Evolutionary conservation across 352 stramenopile species (phyloP), one percentile per base, ranked within the genome.

Genomic region (Pythium brachiatum): DNA sequence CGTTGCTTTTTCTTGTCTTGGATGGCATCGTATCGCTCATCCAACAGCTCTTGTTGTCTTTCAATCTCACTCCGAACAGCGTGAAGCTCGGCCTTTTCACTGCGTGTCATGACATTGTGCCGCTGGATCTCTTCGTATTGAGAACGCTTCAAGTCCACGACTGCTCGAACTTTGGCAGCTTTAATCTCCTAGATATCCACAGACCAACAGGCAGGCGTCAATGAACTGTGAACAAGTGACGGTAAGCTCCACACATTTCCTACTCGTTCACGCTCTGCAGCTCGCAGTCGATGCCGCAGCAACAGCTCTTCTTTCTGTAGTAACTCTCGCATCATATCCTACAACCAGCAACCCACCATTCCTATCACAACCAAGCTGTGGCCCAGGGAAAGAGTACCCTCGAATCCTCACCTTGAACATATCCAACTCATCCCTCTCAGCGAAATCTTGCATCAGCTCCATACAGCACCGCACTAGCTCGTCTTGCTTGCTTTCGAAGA

Each of bases 401-500:
- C 13, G 6, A 6, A 43, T 13, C 53, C 51, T 23, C 27, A 71
- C 64, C 64, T 66, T 44, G 41, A 67, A 72, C 6, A 38, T 27
- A 6, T 66, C 64, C 1, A 66, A 5, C 38, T 70, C 64, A 18
- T 58, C 38, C 7, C n/a, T 41, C 20, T 62, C 46, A 7, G 53
- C 46, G 20, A 51, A 34, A 13, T 48, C 51, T 4, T 43, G 21
- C 55, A 73, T 50, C 15, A 69, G 60, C 15, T 65, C 56, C 20
- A 69, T 15, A 15, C 60, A 69, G 36, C 50, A 66, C 12, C n/a
- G n/a, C 16, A 69, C 44, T 0, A 68, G 27, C 44, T 66, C 66
- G 9, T 60, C 29, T 11, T 57, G 55, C 57, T 68, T 69, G 11
- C 38, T 53, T 21, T 31, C 39, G 26, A 73, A 69, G 25, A 82